phyloP scores from a whole-genome alignment of 768 basidiomycete species.

The Dioszegia crocea region DNA sequence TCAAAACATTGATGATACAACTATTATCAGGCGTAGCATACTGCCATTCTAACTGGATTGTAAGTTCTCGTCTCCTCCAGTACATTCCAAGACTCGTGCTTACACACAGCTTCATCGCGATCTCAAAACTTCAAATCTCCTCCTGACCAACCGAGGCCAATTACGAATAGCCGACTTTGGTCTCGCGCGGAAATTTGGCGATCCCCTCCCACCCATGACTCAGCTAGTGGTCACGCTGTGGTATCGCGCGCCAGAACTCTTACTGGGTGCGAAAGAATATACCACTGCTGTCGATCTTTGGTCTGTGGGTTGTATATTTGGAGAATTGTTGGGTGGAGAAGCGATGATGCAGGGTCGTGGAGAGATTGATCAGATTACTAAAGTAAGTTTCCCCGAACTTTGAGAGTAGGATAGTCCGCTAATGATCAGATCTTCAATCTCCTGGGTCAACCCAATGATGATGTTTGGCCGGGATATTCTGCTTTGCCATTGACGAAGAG shows the following conservation, averaged over 20 bases:
- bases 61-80: constrained; percentile 15
- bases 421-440: constrained; percentile 74
- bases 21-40: constrained; percentile 86
- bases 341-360: constrained; percentile 96
- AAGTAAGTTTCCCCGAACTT: constrained; percentile 52
- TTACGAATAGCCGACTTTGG: constrained; percentile 99
- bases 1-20: constrained; percentile 94
- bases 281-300: constrained; percentile 96
- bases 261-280: constrained; percentile 87
- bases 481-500: constrained; percentile 75
- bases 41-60: constrained; percentile 94
- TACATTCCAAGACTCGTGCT: neutral
- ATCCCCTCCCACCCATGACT: constrained; percentile 94
- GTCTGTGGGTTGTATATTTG: constrained; percentile 98
- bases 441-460: constrained; percentile 82
- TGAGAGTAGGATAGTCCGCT: neutral
- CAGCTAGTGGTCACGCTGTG: constrained; percentile 97
- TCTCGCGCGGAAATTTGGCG: constrained; percentile 88
- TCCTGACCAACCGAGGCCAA: constrained; percentile 98
- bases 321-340: constrained; percentile 88
- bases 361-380: constrained; percentile 83
- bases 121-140: constrained; percentile 90
- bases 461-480: constrained; percentile 80
- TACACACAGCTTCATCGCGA: constrained; percentile 71
- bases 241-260: constrained; percentile 81